Evolutionary conservation across 1,139 yeast species (phyloP).

Genomic region (Schwanniomyces etchellsii): DNA sequence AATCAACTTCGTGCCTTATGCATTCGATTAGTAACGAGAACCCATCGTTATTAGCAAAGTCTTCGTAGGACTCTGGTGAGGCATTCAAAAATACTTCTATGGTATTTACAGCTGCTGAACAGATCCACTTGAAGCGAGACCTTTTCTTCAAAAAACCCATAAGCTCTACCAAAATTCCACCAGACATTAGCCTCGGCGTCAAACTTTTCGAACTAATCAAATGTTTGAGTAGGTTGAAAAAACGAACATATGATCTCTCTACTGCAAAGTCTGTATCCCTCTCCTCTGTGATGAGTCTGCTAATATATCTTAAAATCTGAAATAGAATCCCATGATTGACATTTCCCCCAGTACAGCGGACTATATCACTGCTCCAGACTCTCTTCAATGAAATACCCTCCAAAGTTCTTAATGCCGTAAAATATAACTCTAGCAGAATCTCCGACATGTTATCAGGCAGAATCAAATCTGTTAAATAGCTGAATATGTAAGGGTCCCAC

Average conservation of each 20-base stretch:
- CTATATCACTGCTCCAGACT: constrained; percentile 70
- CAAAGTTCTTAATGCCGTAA: constrained; percentile 61
- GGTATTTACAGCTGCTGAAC: constrained; percentile 63
- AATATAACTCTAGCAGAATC: constrained; percentile 47
- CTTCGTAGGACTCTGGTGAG: constrained; percentile 43
- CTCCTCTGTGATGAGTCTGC: constrained; percentile 38
- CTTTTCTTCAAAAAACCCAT: constrained; percentile 55
- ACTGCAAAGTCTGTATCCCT: constrained; percentile 20
- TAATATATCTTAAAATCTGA: constrained; percentile 61
- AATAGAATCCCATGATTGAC: constrained; percentile 80
- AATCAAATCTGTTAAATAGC: constrained; percentile 64
- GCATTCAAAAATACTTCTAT: constrained; percentile 49
- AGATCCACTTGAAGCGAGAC: constrained; percentile 48
- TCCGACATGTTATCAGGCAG: constrained; percentile 48
- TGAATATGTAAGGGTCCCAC: constrained; percentile 69
- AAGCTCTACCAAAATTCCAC: constrained; percentile 69
- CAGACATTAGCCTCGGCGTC: constrained; percentile 42
- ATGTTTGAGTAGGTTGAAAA: constrained; percentile 55
- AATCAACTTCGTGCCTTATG: constrained; percentile 61
- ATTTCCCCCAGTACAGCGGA: constrained; percentile 83
- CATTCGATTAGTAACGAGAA: constrained; percentile 56
- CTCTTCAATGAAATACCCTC: constrained; percentile 68
- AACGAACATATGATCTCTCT: constrained; percentile 47
- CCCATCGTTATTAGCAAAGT: constrained; percentile 66
- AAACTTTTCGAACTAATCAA: constrained; percentile 50